phyloP scores from a whole-genome alignment of 805 yeast genomes.

The Suhomyces kilbournensis region DNA sequence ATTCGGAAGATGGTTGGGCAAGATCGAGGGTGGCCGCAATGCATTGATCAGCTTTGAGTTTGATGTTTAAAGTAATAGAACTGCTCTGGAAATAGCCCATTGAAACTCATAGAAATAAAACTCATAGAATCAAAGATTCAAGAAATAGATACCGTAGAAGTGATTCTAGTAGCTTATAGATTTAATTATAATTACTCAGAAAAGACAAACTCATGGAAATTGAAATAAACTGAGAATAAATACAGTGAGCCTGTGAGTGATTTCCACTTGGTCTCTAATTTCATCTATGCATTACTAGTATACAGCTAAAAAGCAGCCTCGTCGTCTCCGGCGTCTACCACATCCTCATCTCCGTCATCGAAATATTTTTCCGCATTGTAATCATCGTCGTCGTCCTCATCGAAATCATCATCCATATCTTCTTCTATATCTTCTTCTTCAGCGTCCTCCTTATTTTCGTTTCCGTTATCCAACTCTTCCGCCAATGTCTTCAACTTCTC shows the following conservation, averaged over 20 bases:
- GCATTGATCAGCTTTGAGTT: slow-evolving; percentile 42
- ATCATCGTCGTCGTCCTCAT: slow-evolving; percentile 74
- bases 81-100: too few species aligned
- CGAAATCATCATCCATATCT: slow-evolving; percentile 66
- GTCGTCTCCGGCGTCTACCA: slow-evolving; percentile 58
- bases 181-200: too few species aligned
- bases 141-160: too few species aligned
- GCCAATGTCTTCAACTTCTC: slow-evolving; percentile 43
- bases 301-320: slow-evolving; percentile 60
- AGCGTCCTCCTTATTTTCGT: slow-evolving; percentile 41
- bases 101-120: too few species aligned
- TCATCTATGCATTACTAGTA: not conserved
- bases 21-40: slow-evolving; percentile 66
- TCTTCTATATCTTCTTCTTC: slow-evolving; percentile 43
- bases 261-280: not conserved
- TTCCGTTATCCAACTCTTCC: slow-evolving; percentile 43
- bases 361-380: slow-evolving; percentile 79
- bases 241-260: too few species aligned
- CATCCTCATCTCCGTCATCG: slow-evolving; percentile 68
- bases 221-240: too few species aligned
- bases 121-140: too few species aligned
- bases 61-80: slow-evolving; percentile 1
- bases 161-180: too few species aligned
- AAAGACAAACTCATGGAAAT: too few species aligned
- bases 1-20: slow-evolving; percentile 80